Evolutionary conservation across 2,329 filamentous ascomycete species (phyloP).

Genomic region (Pseudogymnoascus sp.): DNA sequence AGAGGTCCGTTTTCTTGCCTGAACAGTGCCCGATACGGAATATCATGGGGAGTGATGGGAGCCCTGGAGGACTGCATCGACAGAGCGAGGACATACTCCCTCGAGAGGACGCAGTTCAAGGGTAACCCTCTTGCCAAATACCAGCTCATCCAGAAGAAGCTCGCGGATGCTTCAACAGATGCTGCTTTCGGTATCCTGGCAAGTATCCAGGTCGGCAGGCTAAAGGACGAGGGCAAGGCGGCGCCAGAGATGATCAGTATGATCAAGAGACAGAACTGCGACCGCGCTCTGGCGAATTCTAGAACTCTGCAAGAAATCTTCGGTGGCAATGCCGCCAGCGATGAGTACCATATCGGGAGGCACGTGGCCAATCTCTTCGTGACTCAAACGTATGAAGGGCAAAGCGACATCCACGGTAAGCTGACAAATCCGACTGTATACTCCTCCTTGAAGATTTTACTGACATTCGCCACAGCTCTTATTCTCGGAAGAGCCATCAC

Average conservation of each 20-base stretch:
- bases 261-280: slow-evolving; percentile 97
- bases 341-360: slow-evolving; percentile 90
- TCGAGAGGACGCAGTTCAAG: slow-evolving; percentile 95
- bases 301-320: slow-evolving; percentile 87
- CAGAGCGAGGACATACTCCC: slow-evolving; percentile 73
- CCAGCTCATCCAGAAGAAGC: slow-evolving; percentile 95
- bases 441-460: slow-evolving; percentile 14
- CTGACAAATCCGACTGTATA: background rate
- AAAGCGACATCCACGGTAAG: slow-evolving; percentile 92
- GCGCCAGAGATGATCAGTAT: slow-evolving; percentile 94
- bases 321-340: slow-evolving; percentile 94
- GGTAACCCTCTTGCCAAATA: slow-evolving; percentile 91
- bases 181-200: slow-evolving; percentile 87
- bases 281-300: slow-evolving; percentile 73
- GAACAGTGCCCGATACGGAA: slow-evolving; percentile 88
- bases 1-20: slow-evolving; percentile 86
- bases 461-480: slow-evolving; percentile 43
- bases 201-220: slow-evolving; percentile 78
- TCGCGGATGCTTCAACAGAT: slow-evolving; percentile 86
- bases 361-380: slow-evolving; percentile 96
- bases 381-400: slow-evolving; percentile 95
- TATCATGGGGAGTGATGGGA: slow-evolving; percentile 88
- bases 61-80: slow-evolving; percentile 86
- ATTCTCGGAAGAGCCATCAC: slow-evolving; percentile 63
- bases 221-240: slow-evolving; percentile 84